Percentiles rank a stretch among this genome's conserved stretches.
Evolutionary conservation across 1,284 basidiomycete genomes (phyloP).

Genomic region (Moesziomyces sp.): DNA sequence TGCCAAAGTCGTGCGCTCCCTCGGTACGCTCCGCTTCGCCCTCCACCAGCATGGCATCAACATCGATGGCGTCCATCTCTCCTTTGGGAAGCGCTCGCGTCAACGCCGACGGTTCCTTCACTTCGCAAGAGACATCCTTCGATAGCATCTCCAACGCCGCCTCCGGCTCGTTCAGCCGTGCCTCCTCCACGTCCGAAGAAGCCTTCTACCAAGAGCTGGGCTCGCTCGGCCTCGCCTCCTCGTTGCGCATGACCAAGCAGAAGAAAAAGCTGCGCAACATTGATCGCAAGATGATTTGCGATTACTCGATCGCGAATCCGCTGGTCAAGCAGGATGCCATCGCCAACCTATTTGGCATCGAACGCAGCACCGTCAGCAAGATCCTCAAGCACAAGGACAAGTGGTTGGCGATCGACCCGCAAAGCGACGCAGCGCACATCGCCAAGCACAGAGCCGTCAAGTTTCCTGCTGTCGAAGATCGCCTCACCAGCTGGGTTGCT

Average conservation of each 20-base stretch:
- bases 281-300: slow-evolving; percentile 50
- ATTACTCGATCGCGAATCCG: slow-evolving; percentile 33
- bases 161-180: slow-evolving; percentile 40
- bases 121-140: slow-evolving; percentile 45
- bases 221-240: slow-evolving; percentile 19
- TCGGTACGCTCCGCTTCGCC: slow-evolving; percentile 38
- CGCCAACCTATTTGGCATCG: slow-evolving; percentile 76
- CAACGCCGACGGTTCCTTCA: slow-evolving; percentile 45
- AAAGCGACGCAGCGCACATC: slow-evolving; percentile 40
- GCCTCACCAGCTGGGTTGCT: slow-evolving; percentile 75
- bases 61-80: slow-evolving; percentile 49
- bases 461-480: slow-evolving; percentile 80
- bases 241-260: slow-evolving; percentile 43
- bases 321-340: slow-evolving; percentile 45
- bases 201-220: slow-evolving; percentile 21
- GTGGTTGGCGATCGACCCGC: slow-evolving; percentile 76
- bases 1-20: slow-evolving; percentile 17
- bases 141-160: slow-evolving; percentile 45
- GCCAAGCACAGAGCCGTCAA: slow-evolving; percentile 60
- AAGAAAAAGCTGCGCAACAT: slow-evolving; percentile 52
- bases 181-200: slow-evolving; percentile 42
- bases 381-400: slow-evolving; percentile 84
- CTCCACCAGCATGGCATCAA: slow-evolving; percentile 41
- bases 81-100: slow-evolving; percentile 36
- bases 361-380: slow-evolving; percentile 92